phyloP scores from a whole-genome alignment of 176 grass and related monocot species.

The Rhynchospora tenuis region DNA sequence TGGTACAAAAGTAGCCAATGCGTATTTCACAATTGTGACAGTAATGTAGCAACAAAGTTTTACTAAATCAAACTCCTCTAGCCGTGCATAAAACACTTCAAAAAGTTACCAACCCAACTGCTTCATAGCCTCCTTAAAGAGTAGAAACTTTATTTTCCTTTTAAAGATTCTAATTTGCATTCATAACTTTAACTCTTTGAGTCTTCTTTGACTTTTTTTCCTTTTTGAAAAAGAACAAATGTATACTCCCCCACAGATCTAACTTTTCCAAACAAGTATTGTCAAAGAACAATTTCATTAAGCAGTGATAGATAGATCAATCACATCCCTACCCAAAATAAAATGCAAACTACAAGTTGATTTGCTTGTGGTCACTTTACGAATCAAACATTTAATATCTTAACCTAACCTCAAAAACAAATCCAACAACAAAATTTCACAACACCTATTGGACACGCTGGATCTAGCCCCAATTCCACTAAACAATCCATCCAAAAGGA shows the following conservation, averaged over 20 bases:
- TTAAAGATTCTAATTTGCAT: not conserved
- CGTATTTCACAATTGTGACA: not conserved
- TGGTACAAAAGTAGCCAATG: not conserved
- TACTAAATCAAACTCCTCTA: not conserved
- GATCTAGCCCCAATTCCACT: constrained; percentile 17
- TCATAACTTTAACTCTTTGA: not conserved
- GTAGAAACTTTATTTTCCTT: not conserved
- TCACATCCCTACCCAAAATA: not conserved
- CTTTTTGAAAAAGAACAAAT: not conserved
- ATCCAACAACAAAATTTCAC: not conserved
- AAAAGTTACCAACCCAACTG: constrained; percentile 1
- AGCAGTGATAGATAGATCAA: constrained; percentile 1
- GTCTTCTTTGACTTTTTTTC: not conserved
- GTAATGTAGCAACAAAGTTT: not conserved
- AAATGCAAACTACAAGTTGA: not conserved
- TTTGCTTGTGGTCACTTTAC: not conserved
- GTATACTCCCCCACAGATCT: not conserved
- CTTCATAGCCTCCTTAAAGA: not conserved
- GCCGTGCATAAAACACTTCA: not conserved
- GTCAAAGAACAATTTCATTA: not conserved
- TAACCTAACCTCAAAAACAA: not conserved
- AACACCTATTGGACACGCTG: not conserved
- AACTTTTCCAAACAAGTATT: not conserved
- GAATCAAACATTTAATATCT: not conserved
- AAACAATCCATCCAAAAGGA: not conserved